Percentiles rank a stretch among this genome's conserved stretches.
These are phyloP conservation scores for Yamadazyma akitaensis DNA, from an alignment of 805 yeast species.

Conservation along the genomic window DNA sequence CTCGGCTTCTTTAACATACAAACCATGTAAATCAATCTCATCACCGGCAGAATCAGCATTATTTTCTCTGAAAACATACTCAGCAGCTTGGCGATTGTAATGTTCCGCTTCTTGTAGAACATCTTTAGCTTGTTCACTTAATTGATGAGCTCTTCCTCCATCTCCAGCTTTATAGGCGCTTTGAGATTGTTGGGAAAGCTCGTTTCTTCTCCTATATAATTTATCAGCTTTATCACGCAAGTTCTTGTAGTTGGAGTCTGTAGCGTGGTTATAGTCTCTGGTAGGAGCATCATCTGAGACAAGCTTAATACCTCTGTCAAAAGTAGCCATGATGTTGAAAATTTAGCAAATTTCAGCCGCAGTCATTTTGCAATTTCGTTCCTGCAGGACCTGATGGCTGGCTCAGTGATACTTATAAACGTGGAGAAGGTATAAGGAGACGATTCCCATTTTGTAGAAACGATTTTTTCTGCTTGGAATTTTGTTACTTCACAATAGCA, in stretches of 20 bases:
- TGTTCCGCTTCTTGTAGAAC: constrained; percentile 60
- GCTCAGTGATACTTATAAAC: background rate
- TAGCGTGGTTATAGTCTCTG: constrained; percentile 70
- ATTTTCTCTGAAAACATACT: constrained; percentile 81
- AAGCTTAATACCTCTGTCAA: constrained; percentile 13
- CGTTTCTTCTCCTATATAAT: constrained; percentile 55
- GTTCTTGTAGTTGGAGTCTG: constrained; percentile 59
- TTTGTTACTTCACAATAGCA: too few species aligned
- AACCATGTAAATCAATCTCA: constrained; percentile 92
- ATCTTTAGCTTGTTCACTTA: constrained; percentile 66
- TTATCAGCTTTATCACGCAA: constrained; percentile 66
- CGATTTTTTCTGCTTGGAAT: too few species aligned
- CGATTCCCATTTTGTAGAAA: too few species aligned
- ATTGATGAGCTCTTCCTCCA: constrained; percentile 64
- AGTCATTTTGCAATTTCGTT: background rate
- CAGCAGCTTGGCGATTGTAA: constrained; percentile 80
- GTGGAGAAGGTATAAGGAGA: background rate
- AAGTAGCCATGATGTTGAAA: constrained; percentile 5
- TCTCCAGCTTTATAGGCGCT: constrained; percentile 74
- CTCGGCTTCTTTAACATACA: constrained; percentile 84
- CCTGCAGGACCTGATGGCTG: background rate
- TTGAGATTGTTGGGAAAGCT: constrained; percentile 66
- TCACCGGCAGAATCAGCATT: constrained; percentile 80
- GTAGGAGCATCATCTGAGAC: constrained; percentile 15
- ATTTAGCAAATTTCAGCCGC: constrained; percentile 4